These are phyloP conservation scores for Mycena maculata DNA, from an alignment of 768 basidiomycete genomes.

Conservation along the genomic window DNA sequence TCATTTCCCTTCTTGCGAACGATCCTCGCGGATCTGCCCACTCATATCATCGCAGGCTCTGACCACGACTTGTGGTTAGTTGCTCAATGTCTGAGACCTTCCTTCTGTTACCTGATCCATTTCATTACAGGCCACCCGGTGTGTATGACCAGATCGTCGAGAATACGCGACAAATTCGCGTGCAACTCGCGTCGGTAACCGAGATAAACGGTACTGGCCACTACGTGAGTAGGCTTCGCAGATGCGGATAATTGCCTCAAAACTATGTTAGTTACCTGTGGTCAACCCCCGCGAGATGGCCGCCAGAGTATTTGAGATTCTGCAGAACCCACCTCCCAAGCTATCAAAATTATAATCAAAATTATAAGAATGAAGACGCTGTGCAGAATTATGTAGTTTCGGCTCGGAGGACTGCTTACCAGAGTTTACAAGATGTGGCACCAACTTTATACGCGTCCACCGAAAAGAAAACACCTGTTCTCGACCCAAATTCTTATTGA, in stretches of 20 bases:
- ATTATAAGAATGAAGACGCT: no score
- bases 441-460: no score
- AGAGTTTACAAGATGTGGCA: no score
- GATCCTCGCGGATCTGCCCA: constrained; percentile 23
- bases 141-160: background rate
- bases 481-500: no score
- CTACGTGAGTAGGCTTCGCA: constrained; percentile 7
- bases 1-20: constrained; percentile 19
- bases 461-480: no score
- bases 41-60: constrained; percentile 20
- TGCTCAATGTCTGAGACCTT: no score
- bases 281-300: constrained; percentile 14
- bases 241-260: no score
- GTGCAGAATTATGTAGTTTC: no score
- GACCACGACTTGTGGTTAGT: constrained; percentile 18
- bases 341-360: constrained; percentile 14
- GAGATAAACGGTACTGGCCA: constrained; percentile 13
- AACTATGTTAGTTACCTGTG: background rate
- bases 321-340: background rate
- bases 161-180: constrained; percentile 1
- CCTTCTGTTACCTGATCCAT: background rate
- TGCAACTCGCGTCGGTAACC: constrained; percentile 14
- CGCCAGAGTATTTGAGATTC: background rate
- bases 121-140: background rate
- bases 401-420: no score